Percentiles rank a stretch among this genome's conserved stretches.
These are phyloP conservation scores for Ogataea parapolymorpha DNA, from an alignment of 805 yeast genomes.

Conservation along the genomic window DNA sequence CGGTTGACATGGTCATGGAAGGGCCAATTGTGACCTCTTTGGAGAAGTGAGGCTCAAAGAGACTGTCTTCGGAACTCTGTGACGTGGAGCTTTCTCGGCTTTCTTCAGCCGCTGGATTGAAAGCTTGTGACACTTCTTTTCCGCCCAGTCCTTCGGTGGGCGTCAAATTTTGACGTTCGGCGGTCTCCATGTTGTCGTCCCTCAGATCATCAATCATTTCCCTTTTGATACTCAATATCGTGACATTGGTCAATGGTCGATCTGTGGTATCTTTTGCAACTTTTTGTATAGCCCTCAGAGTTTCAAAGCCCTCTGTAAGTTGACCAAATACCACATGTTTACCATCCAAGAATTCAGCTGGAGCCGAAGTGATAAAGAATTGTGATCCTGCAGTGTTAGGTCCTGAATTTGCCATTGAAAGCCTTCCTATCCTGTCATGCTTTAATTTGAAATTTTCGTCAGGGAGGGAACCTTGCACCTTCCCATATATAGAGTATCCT, in stretches of 20 bases:
- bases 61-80: too few relatives aligned
- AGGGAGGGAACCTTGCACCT: conserved; percentile 43
- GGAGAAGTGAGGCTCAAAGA: too few relatives aligned
- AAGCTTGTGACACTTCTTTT: too few relatives aligned
- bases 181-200: too few relatives aligned
- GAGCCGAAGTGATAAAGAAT: conserved; percentile 61
- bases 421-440: conserved; percentile 46
- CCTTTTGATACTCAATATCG: conserved; percentile 29
- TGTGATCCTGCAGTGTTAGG: conserved; percentile 62
- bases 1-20: too few relatives aligned
- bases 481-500: conserved; percentile 77
- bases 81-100: too few relatives aligned
- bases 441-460: conserved; percentile 66
- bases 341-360: conserved; percentile 52
- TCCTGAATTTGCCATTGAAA: conserved; percentile 52
- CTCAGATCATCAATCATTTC: not conserved
- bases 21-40: too few relatives aligned
- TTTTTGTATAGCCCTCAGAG: conserved; percentile 57
- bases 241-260: conserved; percentile 44
- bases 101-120: too few relatives aligned
- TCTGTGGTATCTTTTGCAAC: conserved; percentile 42
- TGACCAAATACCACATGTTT: conserved; percentile 78
- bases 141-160: not conserved
- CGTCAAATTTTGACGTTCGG: too few relatives aligned
- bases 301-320: conserved; percentile 62